Evolutionary conservation across 495 filamentous ascomycete species (phyloP).

Genomic region (Letharia columbiana): DNA sequence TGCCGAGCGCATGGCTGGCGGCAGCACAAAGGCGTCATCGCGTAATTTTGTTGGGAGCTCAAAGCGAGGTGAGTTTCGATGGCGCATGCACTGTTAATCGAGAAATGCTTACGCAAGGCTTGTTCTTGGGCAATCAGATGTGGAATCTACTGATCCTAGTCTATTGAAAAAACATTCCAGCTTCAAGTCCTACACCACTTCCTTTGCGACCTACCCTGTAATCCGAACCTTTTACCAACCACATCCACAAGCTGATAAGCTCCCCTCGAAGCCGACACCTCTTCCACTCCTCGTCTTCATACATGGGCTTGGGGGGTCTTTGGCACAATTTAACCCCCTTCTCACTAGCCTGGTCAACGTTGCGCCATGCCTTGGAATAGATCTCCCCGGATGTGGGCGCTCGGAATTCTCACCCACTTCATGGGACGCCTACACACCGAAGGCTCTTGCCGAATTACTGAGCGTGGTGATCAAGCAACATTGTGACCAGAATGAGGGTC

Average conservation of each 20-base stretch:
- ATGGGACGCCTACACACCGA: slow-evolving; percentile 74
- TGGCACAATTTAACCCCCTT: slow-evolving; percentile 78
- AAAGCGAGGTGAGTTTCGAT: slow-evolving; percentile 4
- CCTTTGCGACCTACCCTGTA: slow-evolving; percentile 58
- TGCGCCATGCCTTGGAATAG: slow-evolving; percentile 81
- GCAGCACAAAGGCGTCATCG: background rate
- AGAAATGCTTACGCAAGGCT: background rate
- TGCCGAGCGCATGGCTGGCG: slow-evolving; percentile 2
- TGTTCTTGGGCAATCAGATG: slow-evolving; percentile 11
- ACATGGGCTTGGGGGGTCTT: slow-evolving; percentile 82
- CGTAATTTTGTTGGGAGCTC: background rate
- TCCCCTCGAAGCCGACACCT: slow-evolving; percentile 61
- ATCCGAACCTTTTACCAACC: slow-evolving; percentile 77
- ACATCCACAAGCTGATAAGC: slow-evolving; percentile 69
- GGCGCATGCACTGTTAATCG: background rate
- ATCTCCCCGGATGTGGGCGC: slow-evolving; percentile 79
- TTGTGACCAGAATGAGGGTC: slow-evolving; percentile 53
- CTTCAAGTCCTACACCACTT: slow-evolving; percentile 62
- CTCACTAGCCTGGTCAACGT: slow-evolving; percentile 75
- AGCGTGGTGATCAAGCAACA: slow-evolving; percentile 63
- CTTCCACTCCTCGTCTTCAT: slow-evolving; percentile 85
- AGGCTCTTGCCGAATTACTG: slow-evolving; percentile 66
- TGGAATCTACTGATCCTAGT: slow-evolving; percentile 53
- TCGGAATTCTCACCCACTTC: slow-evolving; percentile 60
- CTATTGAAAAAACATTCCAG: slow-evolving; percentile 69